Evolutionary conservation across 192 early-diverging fungal species (phyloP).

Genomic region (Gaertneriomyces sp.): DNA sequence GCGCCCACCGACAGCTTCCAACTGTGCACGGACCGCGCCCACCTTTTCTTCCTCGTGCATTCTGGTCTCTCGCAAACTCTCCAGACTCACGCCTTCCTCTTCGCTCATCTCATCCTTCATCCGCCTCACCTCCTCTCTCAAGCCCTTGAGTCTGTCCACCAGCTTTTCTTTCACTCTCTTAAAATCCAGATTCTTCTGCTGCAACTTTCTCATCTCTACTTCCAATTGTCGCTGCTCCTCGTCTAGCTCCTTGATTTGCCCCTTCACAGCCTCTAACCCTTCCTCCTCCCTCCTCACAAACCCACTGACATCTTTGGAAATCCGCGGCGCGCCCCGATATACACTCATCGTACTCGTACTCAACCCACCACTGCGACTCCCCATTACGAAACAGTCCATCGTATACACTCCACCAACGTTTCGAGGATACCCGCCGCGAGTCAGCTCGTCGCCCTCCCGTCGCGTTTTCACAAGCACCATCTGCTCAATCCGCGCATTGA

Average conservation of each 20-base stretch:
- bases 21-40: not conserved
- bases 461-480: constrained; percentile 36
- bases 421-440: constrained; percentile 25
- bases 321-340: constrained; percentile 31
- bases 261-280: constrained; percentile 12
- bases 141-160: not conserved
- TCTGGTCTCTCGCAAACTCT: not conserved
- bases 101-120: not conserved
- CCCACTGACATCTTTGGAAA: constrained; percentile 25
- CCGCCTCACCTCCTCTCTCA: not conserved
- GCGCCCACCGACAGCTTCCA: no score
- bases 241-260: constrained; percentile 22
- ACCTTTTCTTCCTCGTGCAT: not conserved
- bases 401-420: constrained; percentile 41
- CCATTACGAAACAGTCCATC: constrained; percentile 35
- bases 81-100: not conserved
- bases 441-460: constrained; percentile 38
- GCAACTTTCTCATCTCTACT: not conserved
- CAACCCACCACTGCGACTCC: constrained; percentile 38
- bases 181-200: constrained; percentile 5
- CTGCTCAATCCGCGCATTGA: constrained; percentile 41
- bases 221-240: constrained; percentile 6
- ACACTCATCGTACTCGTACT: constrained; percentile 13
- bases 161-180: not conserved
- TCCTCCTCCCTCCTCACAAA: constrained; percentile 20